Conservation (phyloP, 192 early-diverging fungal species). For the Entomortierella chlamydospora region DNA sequence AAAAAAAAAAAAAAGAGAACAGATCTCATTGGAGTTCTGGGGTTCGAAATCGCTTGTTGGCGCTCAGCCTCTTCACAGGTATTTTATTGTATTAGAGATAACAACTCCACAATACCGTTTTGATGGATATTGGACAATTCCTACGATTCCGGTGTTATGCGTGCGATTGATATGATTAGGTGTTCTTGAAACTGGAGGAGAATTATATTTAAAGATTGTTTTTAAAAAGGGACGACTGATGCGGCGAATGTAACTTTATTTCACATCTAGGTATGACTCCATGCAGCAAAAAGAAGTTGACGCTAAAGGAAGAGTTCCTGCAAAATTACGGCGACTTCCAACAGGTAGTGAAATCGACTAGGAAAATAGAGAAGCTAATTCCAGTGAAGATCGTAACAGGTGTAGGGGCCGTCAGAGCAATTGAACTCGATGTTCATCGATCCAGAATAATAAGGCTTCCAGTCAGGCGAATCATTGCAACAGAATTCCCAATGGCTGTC, state of each 20-base stretch:
- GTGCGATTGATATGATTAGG: no score
- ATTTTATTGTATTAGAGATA: background rate
- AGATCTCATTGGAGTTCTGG: no score
- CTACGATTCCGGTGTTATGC: background rate
- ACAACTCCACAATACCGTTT: background rate
- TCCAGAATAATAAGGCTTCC: slow-evolving; percentile 25
- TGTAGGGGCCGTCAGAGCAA: slow-evolving; percentile 29
- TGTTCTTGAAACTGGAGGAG: slow-evolving; percentile 7
- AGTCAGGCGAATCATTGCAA: slow-evolving; percentile 19
- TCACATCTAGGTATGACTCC: slow-evolving; percentile 20
- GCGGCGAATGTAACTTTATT: slow-evolving; percentile 21
- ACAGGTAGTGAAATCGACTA: slow-evolving; percentile 9
- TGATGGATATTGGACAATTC: background rate
- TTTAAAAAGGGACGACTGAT: slow-evolving; percentile 17
- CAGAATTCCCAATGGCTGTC: slow-evolving; percentile 34
- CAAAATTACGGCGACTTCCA: slow-evolving; percentile 14
- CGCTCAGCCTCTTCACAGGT: no score
- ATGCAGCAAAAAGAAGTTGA: slow-evolving; percentile 22
- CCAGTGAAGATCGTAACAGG: slow-evolving; percentile 30
- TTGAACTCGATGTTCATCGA: slow-evolving; percentile 34
- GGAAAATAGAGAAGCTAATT: slow-evolving; percentile 20
- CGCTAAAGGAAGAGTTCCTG: slow-evolving; percentile 19
- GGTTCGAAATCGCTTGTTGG: no score
- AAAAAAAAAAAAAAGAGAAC: no score
- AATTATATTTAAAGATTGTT: slow-evolving; percentile 19